Base-by-base conservation (phyloP, 352 stramenopile species). In the Globisporangium acanthophoron region DNA sequence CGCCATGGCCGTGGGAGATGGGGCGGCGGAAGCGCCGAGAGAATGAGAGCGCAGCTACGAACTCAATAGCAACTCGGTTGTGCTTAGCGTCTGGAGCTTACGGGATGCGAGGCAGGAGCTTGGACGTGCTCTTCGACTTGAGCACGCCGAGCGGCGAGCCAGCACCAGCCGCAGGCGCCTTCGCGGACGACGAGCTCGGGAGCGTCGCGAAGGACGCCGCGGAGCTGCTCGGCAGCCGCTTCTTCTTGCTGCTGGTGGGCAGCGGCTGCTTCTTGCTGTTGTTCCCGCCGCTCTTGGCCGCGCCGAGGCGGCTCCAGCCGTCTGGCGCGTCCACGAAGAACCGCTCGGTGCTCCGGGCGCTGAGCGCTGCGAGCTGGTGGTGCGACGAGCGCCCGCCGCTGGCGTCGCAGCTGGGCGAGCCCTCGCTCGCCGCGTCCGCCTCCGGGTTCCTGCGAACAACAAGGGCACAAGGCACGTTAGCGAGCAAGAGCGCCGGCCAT, bases 121-220 rank as follows among this genome's bases (percentile, higher is more conserved):
- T 76, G 5, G 72, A 72, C 13, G 64, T 76, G 24, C 62, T 64
- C 52, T 76, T 75, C 18, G 65, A 68, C 48, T 76, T 78, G 44
- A 35, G 29, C 29, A 46, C 39, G n/a, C 43, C 57, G 51, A 48
- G 56, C 16, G 56, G 46, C 37, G 49, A 62, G 24, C 24, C 24
- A 27, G 24, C 24, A 27, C 24, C 24, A 3, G 5, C 35, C 9
- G n/a, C 21, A 11, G 45, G 18, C 2, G 43, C 35, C 20, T 18
- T 27, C 31, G 48, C 48, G 0, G 67, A 60, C 11, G 63, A 65
- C 15, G 60, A 20, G 27, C 47, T 52, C 20, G 39, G 52, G 6
- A 57, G 52, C 39, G 54, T 41, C 20, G 54, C 53, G 39, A 54
- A 52, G 15, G 57, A 40, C 8, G 61, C 57, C 15, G 29, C 20